Evolutionary conservation across 441 rosid species (phyloP), one percentile per base, ranked within the genome.

Genomic region (Pelargonium citronellum): DNA sequence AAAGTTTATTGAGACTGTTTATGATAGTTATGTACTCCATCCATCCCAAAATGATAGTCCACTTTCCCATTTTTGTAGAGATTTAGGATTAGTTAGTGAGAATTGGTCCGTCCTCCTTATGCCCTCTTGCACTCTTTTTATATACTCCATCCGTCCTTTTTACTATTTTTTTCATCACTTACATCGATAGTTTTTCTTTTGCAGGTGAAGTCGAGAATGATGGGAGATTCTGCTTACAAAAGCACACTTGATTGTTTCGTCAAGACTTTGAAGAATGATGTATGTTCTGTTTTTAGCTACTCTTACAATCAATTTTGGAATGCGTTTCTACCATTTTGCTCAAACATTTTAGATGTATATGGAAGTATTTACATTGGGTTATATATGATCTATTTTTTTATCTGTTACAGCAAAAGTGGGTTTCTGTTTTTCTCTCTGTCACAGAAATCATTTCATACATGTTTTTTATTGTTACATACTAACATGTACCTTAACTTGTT

Each of bases 171-270:
- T 65, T 39, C 64, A 51, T 47, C 47, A 30, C 41, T 64, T 71
- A 74, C 60, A 6, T 53, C 1, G 19, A 53, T 7, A 4, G 5
- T 53, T 53, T 53, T 5, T 53, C 20, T 15, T 53, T 3, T 16
- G 70, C 91, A 92, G 99, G 91, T 95, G 49, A 91, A 90, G 85
- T 90, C 97, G 0, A 89, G 99, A 78, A 95, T 95, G 99, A 95
- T 95, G 99, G 99, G 97, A 66, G 97, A 91, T 81, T 75, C 99
- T 76, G 73, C 94, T 51, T 95, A 95, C 88, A 91, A 89, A 82
- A 87, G 79, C 86, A 91, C 97, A 11, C 76, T 95, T 47, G 97
- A 95, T 77, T 95, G 99, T 80, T 95, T 95, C 74, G 71, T 92
- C 73, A 91, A 90, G 83, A 95, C 97, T 19, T 72, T 87, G 79